Conservation (phyloP, 331 rosid species). For the Acacia pycnantha region DNA sequence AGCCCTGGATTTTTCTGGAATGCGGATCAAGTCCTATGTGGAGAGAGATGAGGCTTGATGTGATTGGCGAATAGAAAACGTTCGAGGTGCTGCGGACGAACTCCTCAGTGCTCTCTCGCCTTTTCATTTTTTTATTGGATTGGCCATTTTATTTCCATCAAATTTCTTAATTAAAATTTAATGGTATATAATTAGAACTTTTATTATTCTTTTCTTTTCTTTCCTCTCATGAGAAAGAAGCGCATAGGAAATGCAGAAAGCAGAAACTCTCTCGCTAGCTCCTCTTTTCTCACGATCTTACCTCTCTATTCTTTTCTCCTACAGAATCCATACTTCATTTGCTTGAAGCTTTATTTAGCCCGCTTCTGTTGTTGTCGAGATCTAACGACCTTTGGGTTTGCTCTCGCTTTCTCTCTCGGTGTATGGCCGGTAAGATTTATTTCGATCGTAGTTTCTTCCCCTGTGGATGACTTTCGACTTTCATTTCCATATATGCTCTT, state of each 20-base stretch:
- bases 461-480: constrained; percentile 29
- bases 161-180: neutral
- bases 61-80: constrained; percentile 40
- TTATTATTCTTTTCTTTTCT: neutral
- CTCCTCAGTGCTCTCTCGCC: constrained; percentile 38
- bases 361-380: constrained; percentile 6
- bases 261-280: constrained; percentile 3
- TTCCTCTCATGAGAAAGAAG: neutral
- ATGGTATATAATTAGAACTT: neutral
- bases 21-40: constrained; percentile 18
- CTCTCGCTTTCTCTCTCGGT: constrained; percentile 14
- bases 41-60: constrained; percentile 29
- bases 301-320: constrained; percentile 22
- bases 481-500: neutral
- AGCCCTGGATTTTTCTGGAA: constrained; percentile 9
- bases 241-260: constrained; percentile 43
- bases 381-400: constrained; percentile 8
- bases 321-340: constrained; percentile 24
- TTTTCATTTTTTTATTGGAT: constrained; percentile 4
- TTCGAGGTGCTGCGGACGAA: constrained; percentile 26
- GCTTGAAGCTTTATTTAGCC: neutral
- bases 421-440: constrained; percentile 33
- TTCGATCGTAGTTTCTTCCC: constrained; percentile 11
- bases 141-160: constrained; percentile 27
- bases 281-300: constrained; percentile 18